Conservation (phyloP, 2,329 filamentous ascomycete species). For the Alternaria brassicicola region DNA sequence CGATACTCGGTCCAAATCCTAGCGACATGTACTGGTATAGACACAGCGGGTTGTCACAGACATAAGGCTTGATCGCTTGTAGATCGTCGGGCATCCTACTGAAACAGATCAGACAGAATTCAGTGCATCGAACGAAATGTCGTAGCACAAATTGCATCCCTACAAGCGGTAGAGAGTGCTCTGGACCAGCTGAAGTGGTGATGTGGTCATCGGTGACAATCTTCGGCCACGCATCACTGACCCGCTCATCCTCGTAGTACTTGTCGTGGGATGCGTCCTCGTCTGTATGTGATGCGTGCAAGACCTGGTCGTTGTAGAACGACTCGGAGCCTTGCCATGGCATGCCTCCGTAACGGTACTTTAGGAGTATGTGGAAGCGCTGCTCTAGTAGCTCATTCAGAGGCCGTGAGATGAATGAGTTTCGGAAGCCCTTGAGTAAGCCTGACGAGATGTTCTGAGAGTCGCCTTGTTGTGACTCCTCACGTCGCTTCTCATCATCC, state of each 20-base stretch:
- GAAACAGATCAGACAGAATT: conserved; percentile 88
- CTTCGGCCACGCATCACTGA: conserved; percentile 48
- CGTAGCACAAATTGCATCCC: conserved; percentile 77
- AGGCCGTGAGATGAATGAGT: conserved; percentile 74
- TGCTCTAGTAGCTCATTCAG: conserved; percentile 71
- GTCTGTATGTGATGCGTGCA: conserved; percentile 35
- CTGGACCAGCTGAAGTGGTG: conserved; percentile 32
- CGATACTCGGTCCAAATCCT: conserved; percentile 84
- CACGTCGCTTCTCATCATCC: conserved; percentile 37
- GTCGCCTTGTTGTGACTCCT: conserved; percentile 26
- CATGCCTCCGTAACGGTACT: conserved; percentile 61
- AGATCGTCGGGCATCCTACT: conserved; percentile 68
- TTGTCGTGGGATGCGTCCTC: conserved; percentile 46
- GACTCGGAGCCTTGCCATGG: conserved; percentile 73
- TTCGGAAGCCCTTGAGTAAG: conserved; percentile 52
- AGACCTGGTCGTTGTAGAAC: conserved; percentile 58
- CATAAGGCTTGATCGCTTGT: conserved; percentile 73
- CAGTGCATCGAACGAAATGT: conserved; percentile 78
- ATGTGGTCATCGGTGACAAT: conserved; percentile 61
- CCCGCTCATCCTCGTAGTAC: conserved; percentile 47
- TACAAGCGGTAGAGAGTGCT: conserved; percentile 61
- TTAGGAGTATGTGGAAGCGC: conserved; percentile 67
- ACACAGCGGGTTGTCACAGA: conserved; percentile 77
- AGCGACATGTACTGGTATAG: conserved; percentile 86
- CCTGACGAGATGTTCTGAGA: conserved; percentile 21